These are phyloP conservation scores for Murraya paniculata DNA, from an alignment of 345 rosid genomes.

Conservation along the genomic window DNA sequence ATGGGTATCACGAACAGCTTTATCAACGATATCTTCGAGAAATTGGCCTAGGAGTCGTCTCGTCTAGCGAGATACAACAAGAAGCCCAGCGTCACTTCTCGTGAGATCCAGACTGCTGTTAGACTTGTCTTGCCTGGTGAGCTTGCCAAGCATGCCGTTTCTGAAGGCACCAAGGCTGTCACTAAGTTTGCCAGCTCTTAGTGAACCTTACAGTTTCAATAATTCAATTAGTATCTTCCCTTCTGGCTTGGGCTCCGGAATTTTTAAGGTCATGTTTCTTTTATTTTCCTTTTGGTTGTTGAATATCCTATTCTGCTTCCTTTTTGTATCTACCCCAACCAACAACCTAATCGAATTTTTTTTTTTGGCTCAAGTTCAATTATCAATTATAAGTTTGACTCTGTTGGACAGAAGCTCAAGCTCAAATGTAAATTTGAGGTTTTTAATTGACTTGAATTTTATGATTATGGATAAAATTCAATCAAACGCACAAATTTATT, in stretches of 20 bases:
- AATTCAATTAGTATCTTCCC: background rate
- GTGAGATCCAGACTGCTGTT: conserved; percentile 32
- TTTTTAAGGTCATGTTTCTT: too few species aligned
- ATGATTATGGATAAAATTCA: too few species aligned
- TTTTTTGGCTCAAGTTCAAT: too few species aligned
- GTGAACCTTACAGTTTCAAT: background rate
- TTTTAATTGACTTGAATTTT: too few species aligned
- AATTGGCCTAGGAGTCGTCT: conserved; percentile 25
- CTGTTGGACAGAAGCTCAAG: too few species aligned
- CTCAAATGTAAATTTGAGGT: too few species aligned
- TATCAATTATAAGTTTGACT: too few species aligned
- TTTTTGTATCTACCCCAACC: too few species aligned
- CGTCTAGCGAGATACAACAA: conserved; percentile 29
- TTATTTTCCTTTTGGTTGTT: background rate
- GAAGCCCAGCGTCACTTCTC: conserved; percentile 31
- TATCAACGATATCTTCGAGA: conserved; percentile 29
- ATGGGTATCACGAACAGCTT: conserved; percentile 33
- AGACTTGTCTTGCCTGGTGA: conserved; percentile 28
- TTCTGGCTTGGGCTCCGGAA: too few species aligned
- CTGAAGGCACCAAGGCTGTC: conserved; percentile 33
- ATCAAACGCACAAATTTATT: too few species aligned
- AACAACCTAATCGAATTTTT: too few species aligned
- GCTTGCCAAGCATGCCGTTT: conserved; percentile 31
- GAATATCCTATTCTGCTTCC: too few species aligned
- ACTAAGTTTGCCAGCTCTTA: conserved; percentile 27